These are phyloP conservation scores for Trichophyton simii DNA, from an alignment of 2,329 filamentous ascomycete species.

Conservation along the genomic window DNA sequence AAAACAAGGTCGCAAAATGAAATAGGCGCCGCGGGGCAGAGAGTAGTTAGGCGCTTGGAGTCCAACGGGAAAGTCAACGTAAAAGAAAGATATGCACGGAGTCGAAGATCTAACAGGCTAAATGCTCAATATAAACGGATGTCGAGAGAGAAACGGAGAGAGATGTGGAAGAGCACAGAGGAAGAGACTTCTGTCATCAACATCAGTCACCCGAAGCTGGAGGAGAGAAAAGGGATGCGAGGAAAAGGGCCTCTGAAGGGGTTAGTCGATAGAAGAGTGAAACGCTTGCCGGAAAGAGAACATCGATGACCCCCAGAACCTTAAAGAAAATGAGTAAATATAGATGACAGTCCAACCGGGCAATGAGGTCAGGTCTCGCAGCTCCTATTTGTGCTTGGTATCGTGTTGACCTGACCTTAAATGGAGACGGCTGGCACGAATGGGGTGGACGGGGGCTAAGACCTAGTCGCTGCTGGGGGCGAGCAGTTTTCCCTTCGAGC, in stretches of 20 bases:
- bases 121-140: neutral
- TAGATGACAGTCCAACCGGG: constrained; percentile 3
- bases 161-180: neutral
- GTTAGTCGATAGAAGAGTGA: neutral
- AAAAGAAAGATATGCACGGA: neutral
- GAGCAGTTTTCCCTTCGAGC: neutral
- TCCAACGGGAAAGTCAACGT: neutral
- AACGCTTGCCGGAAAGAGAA: neutral
- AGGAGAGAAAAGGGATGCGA: neutral
- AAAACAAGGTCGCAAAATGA: neutral
- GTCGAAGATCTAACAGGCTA: neutral
- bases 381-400: constrained; percentile 7
- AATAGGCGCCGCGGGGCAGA: constrained; percentile 6
- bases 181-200: neutral
- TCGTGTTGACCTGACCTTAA: constrained; percentile 1
- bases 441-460: constrained; percentile 1
- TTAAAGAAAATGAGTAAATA: neutral
- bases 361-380: neutral
- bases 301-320: neutral
- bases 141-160: neutral
- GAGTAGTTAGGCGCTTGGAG: neutral
- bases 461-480: neutral
- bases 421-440: constrained; percentile 2
- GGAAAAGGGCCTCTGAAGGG: neutral
- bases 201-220: neutral